phyloP scores from a whole-genome alignment of 208 protist genomes.

The Tritrichomonas musculus region DNA sequence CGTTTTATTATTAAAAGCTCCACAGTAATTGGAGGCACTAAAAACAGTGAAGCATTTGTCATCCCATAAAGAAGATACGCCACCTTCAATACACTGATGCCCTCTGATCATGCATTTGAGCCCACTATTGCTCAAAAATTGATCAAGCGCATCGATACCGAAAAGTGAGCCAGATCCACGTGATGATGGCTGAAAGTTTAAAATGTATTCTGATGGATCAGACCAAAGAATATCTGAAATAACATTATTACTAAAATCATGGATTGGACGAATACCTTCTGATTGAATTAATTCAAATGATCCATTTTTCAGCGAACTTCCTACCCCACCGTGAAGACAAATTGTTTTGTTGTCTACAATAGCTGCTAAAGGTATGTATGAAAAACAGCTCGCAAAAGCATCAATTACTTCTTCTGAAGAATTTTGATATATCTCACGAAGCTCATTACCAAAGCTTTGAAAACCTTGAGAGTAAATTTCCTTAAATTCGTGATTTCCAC shows the following conservation, averaged over 20 bases:
- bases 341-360: background rate
- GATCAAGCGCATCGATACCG: background rate
- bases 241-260: too few relatives aligned
- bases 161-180: background rate
- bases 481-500: background rate
- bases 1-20: background rate
- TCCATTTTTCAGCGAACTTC: too few relatives aligned
- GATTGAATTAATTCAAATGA: too few relatives aligned
- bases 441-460: background rate
- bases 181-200: background rate
- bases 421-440: background rate
- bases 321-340: background rate
- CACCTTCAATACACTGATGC: background rate
- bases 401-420: background rate
- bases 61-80: background rate
- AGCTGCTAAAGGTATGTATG: background rate
- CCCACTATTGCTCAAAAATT: background rate
- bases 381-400: too few relatives aligned
- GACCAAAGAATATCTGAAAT: conserved; percentile 31
- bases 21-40: background rate
- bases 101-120: background rate
- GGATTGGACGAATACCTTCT: too few relatives aligned
- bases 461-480: background rate
- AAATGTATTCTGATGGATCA: background rate
- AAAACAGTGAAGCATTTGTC: background rate